A percentile compares a stretch with the other conserved stretches of the same genome.
Evolutionary conservation across 2,329 filamentous ascomycete species (phyloP).

Genomic region (Sordariomycetes sp.): DNA sequence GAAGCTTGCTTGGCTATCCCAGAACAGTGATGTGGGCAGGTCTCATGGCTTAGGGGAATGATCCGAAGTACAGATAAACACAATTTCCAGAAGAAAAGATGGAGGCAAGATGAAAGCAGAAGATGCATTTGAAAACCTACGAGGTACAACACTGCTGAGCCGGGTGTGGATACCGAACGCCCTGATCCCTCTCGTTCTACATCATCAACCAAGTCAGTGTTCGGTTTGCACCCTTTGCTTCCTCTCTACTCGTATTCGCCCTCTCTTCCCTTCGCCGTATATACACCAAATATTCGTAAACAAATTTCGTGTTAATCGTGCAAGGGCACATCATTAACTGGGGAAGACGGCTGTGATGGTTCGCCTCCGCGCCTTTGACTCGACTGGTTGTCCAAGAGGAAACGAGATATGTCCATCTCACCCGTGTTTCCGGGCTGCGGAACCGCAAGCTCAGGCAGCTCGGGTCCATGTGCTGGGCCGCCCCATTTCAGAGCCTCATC

Average conservation of each 20-base stretch:
- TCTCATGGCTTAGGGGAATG: too few species aligned
- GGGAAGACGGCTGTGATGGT: slow-evolving; percentile 2
- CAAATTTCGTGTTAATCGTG: background rate
- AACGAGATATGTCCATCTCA: slow-evolving; percentile 52
- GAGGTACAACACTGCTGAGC: too few species aligned
- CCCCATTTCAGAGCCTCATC: slow-evolving; percentile 37
- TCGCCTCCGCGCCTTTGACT: slow-evolving; percentile 4
- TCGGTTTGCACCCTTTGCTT: too few species aligned
- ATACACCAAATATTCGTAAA: background rate
- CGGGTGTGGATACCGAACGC: too few species aligned
- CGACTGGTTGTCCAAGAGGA: slow-evolving; percentile 44
- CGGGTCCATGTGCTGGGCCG: slow-evolving; percentile 18
- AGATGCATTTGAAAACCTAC: too few species aligned
- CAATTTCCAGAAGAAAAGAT: too few species aligned
- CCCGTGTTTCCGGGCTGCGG: slow-evolving; percentile 19
- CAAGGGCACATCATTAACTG: background rate
- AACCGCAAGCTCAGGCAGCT: slow-evolving; percentile 15
- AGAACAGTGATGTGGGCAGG: too few species aligned
- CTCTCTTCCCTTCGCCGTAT: background rate
- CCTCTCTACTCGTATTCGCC: background rate
- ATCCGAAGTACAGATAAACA: too few species aligned
- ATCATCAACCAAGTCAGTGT: too few species aligned
- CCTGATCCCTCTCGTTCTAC: too few species aligned
- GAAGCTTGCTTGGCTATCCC: too few species aligned
- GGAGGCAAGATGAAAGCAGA: too few species aligned